Base-by-base conservation (phyloP, 108 stramenopile species). In the Craspedostauros australis region DNA sequence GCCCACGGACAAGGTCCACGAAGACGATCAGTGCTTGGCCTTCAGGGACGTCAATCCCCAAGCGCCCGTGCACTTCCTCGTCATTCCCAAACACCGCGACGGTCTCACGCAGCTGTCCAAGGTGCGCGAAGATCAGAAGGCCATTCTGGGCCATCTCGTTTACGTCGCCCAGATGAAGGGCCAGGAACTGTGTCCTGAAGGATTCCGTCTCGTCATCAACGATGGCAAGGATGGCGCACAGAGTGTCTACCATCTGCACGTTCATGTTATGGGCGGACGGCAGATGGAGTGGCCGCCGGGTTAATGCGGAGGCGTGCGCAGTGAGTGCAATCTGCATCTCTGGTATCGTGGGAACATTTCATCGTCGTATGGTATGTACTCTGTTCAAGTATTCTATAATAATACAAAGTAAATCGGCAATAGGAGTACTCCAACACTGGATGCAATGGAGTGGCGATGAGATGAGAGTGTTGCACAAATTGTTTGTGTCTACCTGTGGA, bases 31-130 rank as follows among this genome's bases (percentile, higher is more conserved):
- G 34, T 79, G 77, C 51, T 55, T 91, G 36, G 96, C 96, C 29
- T 99, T 99, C 76, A 75, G 80, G 19, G 98, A 99, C 70, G 88
- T 98, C 39, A 87, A 65, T 52, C 94, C 95, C 6, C 77, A 88
- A 54, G 96, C 93, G 27, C 95, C 95, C 1, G 70, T 77, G 4
- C 98, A 99, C 62, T 82, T 98, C 52, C 46, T 99, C 46, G 88
- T 98, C 27, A 98, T 99, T 62, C 98, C 98, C 40, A 99, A 99
- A 75, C 47, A 88, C 30, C 77, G 93, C 5, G 92, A 93, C 52
- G 96, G 95, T 14, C 73, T 99, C 50, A 82, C 89, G 1, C 84
- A 84, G 60, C 65, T 99, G 12, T 75, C 75, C 68, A 94, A 91
- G 37, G 95, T 94, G 11, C 50, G 77, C 7, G 91, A 93, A 39